Evolutionary conservation across 352 stramenopile genomes (phyloP).

Genomic region (Phytophthora pluvialis): DNA sequence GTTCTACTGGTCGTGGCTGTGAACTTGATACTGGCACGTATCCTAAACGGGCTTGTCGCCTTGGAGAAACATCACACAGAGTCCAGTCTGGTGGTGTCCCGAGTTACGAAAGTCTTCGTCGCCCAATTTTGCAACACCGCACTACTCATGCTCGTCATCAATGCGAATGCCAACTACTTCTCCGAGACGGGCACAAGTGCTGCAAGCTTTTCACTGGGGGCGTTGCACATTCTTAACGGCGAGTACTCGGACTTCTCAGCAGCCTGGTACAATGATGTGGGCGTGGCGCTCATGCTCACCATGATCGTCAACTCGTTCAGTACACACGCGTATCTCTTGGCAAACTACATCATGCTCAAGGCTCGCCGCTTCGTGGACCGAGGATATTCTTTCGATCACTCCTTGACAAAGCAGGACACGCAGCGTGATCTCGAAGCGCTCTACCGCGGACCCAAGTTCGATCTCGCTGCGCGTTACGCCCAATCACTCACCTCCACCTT

Average conservation of each 20-base stretch:
- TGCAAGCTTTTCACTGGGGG: conserved; percentile 35
- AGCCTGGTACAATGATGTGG: conserved; percentile 81
- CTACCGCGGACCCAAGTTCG: conserved; percentile 80
- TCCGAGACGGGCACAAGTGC: conserved; percentile 26
- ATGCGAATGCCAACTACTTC: conserved; percentile 82
- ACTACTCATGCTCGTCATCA: conserved; percentile 79
- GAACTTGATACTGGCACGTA: conserved; percentile 68
- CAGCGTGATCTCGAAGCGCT: conserved; percentile 83
- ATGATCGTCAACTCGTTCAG: conserved; percentile 86
- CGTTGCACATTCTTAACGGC: conserved; percentile 63
- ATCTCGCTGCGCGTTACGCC: conserved; percentile 73
- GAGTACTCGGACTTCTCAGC: conserved; percentile 85
- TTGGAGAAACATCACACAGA: conserved; percentile 85
- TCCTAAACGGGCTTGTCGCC: conserved; percentile 72
- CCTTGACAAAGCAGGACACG: conserved; percentile 74
- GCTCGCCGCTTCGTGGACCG: conserved; percentile 64
- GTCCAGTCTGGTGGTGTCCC: conserved; percentile 73
- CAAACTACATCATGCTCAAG: conserved; percentile 62
- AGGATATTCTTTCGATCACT: conserved; percentile 67
- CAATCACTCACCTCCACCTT: conserved; percentile 84
- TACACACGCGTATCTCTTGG: conserved; percentile 66
- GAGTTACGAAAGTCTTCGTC: conserved; percentile 79
- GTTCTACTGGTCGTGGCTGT: conserved; percentile 77
- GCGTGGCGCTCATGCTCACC: conserved; percentile 81
- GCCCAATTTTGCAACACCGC: conserved; percentile 87